These are phyloP conservation scores for Geopyxis carbonaria DNA, from an alignment of 495 filamentous ascomycete species.

Conservation along the genomic window DNA sequence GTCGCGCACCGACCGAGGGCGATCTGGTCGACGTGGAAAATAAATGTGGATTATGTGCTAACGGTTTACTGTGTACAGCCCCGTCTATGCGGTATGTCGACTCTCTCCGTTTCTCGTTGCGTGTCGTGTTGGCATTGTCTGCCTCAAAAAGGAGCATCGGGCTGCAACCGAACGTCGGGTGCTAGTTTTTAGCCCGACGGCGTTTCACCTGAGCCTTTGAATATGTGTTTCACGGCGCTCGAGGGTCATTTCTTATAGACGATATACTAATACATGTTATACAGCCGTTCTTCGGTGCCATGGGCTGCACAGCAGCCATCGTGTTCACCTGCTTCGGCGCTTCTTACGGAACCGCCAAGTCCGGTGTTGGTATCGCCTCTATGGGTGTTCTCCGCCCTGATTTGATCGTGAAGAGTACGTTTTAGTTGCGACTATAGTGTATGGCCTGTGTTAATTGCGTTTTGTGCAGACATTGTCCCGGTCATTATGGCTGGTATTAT, in stretches of 20 bases:
- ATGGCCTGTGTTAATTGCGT: not conserved
- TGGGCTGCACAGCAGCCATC: constrained; percentile 96
- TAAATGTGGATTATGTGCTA: constrained; percentile 26
- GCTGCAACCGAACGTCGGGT: not conserved
- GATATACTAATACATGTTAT: constrained; percentile 22
- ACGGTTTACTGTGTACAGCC: constrained; percentile 40
- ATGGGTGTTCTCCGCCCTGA: constrained; percentile 97
- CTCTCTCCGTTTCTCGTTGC: constrained; percentile 1
- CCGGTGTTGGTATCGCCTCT: constrained; percentile 92
- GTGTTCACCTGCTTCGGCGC: constrained; percentile 98
- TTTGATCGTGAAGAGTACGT: constrained; percentile 97
- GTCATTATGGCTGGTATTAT: constrained; percentile 99
- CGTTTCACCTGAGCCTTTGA: constrained; percentile 1
- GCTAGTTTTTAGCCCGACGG: not conserved
- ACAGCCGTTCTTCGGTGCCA: constrained; percentile 94
- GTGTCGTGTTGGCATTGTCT: too few relatives aligned
- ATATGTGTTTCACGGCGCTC: not conserved
- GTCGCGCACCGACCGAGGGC: not conserved
- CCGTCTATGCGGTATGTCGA: constrained; percentile 93
- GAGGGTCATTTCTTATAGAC: constrained; percentile 5
- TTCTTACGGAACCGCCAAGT: constrained; percentile 97
- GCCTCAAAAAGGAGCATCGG: too few relatives aligned
- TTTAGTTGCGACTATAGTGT: too few relatives aligned
- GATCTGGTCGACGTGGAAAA: not conserved
- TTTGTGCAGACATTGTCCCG: constrained; percentile 72